Percentiles rank a stretch among this genome's conserved stretches.
Evolutionary conservation across 306 rosid species (phyloP).

Genomic region (Medicago ruthenica): DNA sequence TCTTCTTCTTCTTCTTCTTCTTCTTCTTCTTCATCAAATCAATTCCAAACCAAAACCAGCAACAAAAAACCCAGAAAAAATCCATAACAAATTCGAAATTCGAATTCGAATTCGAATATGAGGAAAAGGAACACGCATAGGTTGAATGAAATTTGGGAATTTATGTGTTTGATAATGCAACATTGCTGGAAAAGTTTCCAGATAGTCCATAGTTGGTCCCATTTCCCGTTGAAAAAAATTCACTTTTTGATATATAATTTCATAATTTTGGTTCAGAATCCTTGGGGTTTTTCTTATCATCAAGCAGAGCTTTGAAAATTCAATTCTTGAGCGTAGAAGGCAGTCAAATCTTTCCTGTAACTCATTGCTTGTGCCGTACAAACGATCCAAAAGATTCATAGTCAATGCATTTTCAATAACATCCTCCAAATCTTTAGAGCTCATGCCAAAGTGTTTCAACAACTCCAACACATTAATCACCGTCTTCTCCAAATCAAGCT

Average conservation of each 20-base stretch:
- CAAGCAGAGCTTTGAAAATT: slow-evolving; percentile 61
- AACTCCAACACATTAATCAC: slow-evolving; percentile 57
- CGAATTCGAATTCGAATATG: no score
- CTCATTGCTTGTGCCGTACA: slow-evolving; percentile 60
- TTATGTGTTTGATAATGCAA: slow-evolving; percentile 63
- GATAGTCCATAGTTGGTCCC: slow-evolving; percentile 53
- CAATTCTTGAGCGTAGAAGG: slow-evolving; percentile 58
- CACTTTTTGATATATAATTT: slow-evolving; percentile 54
- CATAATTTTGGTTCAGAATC: slow-evolving; percentile 63
- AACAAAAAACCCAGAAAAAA: no score
- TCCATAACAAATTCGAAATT: no score
- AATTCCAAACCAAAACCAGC: no score
- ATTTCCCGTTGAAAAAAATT: slow-evolving; percentile 57
- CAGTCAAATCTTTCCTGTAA: slow-evolving; percentile 62
- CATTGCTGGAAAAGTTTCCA: slow-evolving; percentile 52
- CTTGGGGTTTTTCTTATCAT: slow-evolving; percentile 52
- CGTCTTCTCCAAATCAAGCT: slow-evolving; percentile 53
- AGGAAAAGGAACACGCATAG: no score
- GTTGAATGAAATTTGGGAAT: no score
- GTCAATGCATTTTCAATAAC: slow-evolving; percentile 55
- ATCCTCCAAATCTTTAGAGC: slow-evolving; percentile 31
- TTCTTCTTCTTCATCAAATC: no score
- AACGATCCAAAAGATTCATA: slow-evolving; percentile 42
- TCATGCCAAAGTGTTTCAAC: slow-evolving; percentile 61
- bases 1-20: no score